Base-by-base conservation (phyloP, 129 eudicot species). In the Saposhnikovia divaricata region DNA sequence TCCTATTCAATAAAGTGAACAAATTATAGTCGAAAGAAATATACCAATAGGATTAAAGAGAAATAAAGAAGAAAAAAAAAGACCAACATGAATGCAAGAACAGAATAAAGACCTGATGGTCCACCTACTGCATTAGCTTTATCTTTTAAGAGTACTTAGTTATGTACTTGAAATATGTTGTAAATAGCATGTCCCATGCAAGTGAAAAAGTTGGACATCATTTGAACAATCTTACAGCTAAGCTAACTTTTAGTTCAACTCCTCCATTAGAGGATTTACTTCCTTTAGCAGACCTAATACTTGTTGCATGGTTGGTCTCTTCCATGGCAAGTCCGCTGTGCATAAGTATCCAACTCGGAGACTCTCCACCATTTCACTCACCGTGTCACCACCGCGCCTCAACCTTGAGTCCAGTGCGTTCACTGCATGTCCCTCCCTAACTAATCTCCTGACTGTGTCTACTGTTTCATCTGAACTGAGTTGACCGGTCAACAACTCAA, bases 261-360 rank as follows among this genome's bases (percentile, higher is more conserved):
- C 77, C 38, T 21, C 55, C 23, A 44, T n/a, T 6, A 74, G 37
- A 74, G 77, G 77, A 74, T 74, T 25, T 23, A 74, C 50, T 72
- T 96, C 99, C 87, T 96, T 96, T 37, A 96, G 83, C 89, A 92
- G 80, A 48, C 98, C 99, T 31, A 96, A 63, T 19, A 92, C 96
- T 78, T 96, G 99, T 59, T 92, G 92, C 99, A 96, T 96, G 1
- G 90, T 87, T 4, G 99, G 99, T 83, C 99, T 84, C 84, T 96
- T 96, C 48, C 80, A 85, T 23, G 94, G 83, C 7, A 77, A 66
- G 84, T 96, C 99, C 10, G 98, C 98, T 57, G 97, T 96, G 80
- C 99, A 96, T 82, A 96, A 77, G 82, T 96, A 92, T 63, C 98
- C 99, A 34, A 96, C 91, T 53, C 97, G 96, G 75, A 96, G 89